Base-by-base conservation (phyloP, 805 yeast genomes). In the Candida montana region DNA sequence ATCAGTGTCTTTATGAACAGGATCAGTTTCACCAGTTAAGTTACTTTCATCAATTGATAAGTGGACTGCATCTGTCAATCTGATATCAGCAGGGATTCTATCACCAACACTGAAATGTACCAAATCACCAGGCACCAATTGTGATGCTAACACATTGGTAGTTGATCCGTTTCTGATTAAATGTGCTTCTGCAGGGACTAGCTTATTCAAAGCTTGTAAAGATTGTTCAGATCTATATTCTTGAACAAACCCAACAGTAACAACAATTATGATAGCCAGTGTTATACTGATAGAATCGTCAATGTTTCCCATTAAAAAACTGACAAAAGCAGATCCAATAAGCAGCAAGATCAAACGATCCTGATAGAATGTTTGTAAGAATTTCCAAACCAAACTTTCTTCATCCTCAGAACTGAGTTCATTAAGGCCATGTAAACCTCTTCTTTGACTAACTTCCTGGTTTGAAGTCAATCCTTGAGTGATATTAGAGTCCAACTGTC, bases 101-200 rank as follows among this genome's bases (percentile, higher is more conserved):
- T 93, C 99, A 51, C 99, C 99, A 40, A 89, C 90, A 33, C 81
- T 64, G 53, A 93, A 86, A 52, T 81, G 83, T 31, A 93, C 95
- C 55, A 93, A 64, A 62, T 93, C 99, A 45, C 99, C 99, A 5
- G 99, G 98, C 18, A 93, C 99, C 46, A 93, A 74, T 33, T 77
- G 75, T 0, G 90, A 75, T 0, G 99, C 99, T 47, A 91, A 67
- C 7, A 86, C 88, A n/a, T 83, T 79, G 39, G 84, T 81, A 9
- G 86, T 77, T 45, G 77, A 73, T 11, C 89, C 90, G 53, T 77
- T 81, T 62, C 99, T 75, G 10, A 95, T 83, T 37, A 93, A 73
- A 59, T 91, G 93, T 29, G 97, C 95, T 58, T 84, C 88, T n/a
- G 95, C 96, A 2, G 99, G 99, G 7, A 93, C 97, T 52, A 93